phyloP scores from a whole-genome alignment of 768 basidiomycete species.

The Leccinum subgranulosum region DNA sequence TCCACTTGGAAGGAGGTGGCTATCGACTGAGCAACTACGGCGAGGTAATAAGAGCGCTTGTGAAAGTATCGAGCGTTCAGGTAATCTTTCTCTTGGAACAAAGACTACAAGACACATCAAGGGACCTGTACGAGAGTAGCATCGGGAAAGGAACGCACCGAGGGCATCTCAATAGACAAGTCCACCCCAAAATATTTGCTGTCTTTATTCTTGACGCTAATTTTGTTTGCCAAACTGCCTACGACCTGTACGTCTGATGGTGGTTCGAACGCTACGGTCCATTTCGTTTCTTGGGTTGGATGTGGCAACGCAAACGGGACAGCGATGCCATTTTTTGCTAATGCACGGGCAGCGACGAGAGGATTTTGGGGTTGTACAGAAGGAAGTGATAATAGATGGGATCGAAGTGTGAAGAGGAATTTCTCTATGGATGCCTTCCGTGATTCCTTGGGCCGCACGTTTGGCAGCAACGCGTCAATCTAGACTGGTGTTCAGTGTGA shows the following conservation, averaged over 20 bases:
- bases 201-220: constrained; percentile 71
- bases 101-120: constrained; percentile 36
- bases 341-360: constrained; percentile 53
- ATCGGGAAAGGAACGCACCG: constrained; percentile 42
- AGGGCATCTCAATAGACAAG: constrained; percentile 83
- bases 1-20: constrained; percentile 50
- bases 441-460: constrained; percentile 60
- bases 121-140: not conserved
- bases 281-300: constrained; percentile 78
- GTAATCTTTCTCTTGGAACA: constrained; percentile 98
- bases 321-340: constrained; percentile 53
- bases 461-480: constrained; percentile 80
- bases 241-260: constrained; percentile 75
- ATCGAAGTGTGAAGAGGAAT: constrained; percentile 67
- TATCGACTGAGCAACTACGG: constrained; percentile 67
- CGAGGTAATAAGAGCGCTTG: constrained; percentile 88
- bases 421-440: constrained; percentile 58
- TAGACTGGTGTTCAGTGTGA: constrained; percentile 30
- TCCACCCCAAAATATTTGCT: constrained; percentile 67
- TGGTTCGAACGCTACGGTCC: constrained; percentile 80
- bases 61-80: constrained; percentile 87
- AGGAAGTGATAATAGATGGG: constrained; percentile 58
- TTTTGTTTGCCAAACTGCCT: constrained; percentile 84
- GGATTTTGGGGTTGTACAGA: constrained; percentile 61
- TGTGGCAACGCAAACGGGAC: constrained; percentile 69